A percentile compares a stretch with the other conserved stretches of the same genome.
phyloP scores from a whole-genome alignment of 768 basidiomycete species.

The Lactarius hengduanensis region DNA sequence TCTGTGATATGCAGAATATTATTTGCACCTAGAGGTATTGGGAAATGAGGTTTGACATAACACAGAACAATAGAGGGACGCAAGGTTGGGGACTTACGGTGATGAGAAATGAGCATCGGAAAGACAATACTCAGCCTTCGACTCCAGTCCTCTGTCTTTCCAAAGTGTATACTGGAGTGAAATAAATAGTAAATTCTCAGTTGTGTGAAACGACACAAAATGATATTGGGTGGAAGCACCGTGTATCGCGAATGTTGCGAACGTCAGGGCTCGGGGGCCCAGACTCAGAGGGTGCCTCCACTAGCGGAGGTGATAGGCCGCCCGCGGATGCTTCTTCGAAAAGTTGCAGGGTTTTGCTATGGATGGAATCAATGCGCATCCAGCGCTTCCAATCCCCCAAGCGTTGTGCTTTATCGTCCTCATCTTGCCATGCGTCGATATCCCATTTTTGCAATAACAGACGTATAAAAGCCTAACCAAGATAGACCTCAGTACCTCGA shows the following conservation, averaged over 20 bases:
- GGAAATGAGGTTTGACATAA: not conserved
- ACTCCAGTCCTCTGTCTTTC: conserved; percentile 1
- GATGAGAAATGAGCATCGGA: conserved; percentile 12
- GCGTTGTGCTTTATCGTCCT: not conserved
- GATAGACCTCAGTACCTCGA: too few relatives aligned
- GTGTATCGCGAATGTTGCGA: not conserved
- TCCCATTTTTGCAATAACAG: conserved; percentile 11
- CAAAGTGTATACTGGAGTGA: not conserved
- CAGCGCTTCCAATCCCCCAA: conserved; percentile 5
- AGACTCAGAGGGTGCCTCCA: not conserved
- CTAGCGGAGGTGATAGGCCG: not conserved
- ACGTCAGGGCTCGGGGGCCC: not conserved
- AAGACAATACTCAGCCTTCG: conserved; percentile 10
- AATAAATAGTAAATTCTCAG: not conserved
- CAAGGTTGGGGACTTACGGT: conserved; percentile 2
- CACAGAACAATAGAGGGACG: not conserved
- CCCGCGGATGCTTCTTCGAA: conserved; percentile 6
- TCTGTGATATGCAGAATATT: conserved; percentile 6
- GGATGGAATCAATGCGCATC: conserved; percentile 8
- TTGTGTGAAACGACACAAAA: not conserved
- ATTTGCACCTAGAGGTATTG: not conserved
- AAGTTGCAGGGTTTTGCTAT: conserved; percentile 10
- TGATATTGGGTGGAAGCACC: not conserved
- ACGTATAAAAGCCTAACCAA: too few relatives aligned
- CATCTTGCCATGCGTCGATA: conserved; percentile 10